Evolutionary conservation across 306 rosid genomes (phyloP), one percentile per base, ranked within the genome.

Genomic region (Vigna trinervia): DNA sequence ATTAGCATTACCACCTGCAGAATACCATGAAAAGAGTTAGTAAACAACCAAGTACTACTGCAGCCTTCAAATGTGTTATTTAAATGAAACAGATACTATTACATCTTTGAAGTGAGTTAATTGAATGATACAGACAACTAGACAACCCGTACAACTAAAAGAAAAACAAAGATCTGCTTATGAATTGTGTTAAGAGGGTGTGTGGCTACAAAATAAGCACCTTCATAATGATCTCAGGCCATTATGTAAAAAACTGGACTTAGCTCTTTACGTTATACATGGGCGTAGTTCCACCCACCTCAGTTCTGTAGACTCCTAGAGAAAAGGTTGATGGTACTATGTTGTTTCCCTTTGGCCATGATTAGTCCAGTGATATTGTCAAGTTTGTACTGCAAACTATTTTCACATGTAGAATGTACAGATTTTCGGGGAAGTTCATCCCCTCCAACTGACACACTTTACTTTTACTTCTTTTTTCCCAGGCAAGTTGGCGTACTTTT

Each of bases 1-100:
- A 82, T 50, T 84, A 95, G 71, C 92, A 95, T 88, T 71, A 89
- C 93, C 75, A 92, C 92, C 98, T 95, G 93, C 91, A 82, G 14
- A 69, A 71, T 69, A 73, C 71, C 60, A 78, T 73, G 69, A 69
- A 69, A 84, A 67, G 56, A 45, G 71, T 51, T 12, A 81, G 79
- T 15, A 64, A 59, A 8, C 46, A 75, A 63, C 48, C 74, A 72
- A 59, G 71, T 32, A 51, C 69, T 13, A 15, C 19, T 14, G 59
- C 38, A 51, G 46, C 52, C 70, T 60, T 50, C 14, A n/a, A 59
- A 32, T 11, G 51, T 36, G 6, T 71, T 50, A 43, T 32, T 69
- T 45, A 51, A 17, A 38, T 43, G 75, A 22, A 22, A 75, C 36
- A 30, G 46, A 32, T 30, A 45, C 63, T 9, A 19, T 23, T 17